Base-by-base conservation (phyloP, 768 basidiomycete species). In the Naganishia onofrii region DNA sequence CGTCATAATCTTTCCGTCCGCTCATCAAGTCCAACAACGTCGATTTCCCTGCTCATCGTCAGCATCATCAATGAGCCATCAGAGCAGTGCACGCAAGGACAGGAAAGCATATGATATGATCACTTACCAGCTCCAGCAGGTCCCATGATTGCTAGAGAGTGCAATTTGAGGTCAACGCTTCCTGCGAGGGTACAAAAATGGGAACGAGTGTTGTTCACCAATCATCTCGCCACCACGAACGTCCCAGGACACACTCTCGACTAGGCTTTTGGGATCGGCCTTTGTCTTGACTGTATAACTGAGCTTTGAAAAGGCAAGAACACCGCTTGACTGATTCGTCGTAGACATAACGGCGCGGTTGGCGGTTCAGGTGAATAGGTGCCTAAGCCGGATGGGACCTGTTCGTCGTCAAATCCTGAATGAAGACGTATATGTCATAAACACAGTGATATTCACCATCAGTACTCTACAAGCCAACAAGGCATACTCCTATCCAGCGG, bases 1-100 rank as follows among this genome's bases (percentile, higher is more conserved):
- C n/a, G 8, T 70, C 69, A 19, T 17, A 52, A 10, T 46, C 23
- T 42, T 70, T 70, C 19, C 69, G 56, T 19, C 69, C 60, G 46
- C 56, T 60, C 29, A 63, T 36, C 12, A 70, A 23, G 26, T 70
- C 69, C 26, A 70, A 34, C 23, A 63, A 26, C 10, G 69, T 70
- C 1, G 44, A 48, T 38, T 70, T 70, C 1, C 69, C 69, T 69
- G 17, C 21, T 10, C 21, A 23, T 8, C 19, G 6, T 17, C 15
- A 34, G 32, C 31, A 57, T 13, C 9, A 23, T 57, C 31, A 34
- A 34, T 34, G 6, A 57, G 32, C 32, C 4, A 17, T 15, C 3
- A 2, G 23, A 2, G 23, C 29, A 6, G 55, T 36, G 34, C 17
- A n/a, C 57, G 23, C 34, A 32, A 34, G 31, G 15, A 57, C 34